Base-by-base conservation (phyloP, 2,329 filamentous ascomycete species). In the Aspergillus sp. region DNA sequence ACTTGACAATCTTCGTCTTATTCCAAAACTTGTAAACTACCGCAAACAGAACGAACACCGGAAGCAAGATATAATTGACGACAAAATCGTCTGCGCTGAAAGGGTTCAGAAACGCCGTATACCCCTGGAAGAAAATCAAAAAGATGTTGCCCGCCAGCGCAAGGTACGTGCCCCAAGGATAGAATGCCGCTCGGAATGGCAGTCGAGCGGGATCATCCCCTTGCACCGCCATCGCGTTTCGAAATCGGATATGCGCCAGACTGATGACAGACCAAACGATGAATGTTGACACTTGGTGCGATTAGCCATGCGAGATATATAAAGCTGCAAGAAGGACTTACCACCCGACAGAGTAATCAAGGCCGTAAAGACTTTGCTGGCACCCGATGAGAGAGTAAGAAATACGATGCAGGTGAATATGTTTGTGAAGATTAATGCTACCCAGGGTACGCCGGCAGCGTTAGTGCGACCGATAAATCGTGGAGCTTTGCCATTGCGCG, bases 401-500 rank as follows among this genome's bases (percentile, higher is more conserved):
- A 75, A 74, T 0, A 73, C 69, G 31, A 75, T 75, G 55, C 71
- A 75, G 10, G 89, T 90, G 57, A 90, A 88, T 1, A 86, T 76
- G 63, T 92, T 92, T 14, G 90, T 88, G 52, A 91, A 80, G 2
- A 90, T 69, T 49, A 93, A 66, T 74, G 89, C 73, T 73, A 84
- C 67, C 84, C 83, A 75, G 0, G 84, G 84, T 0, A 85, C 82
- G 26, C 90, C 90, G 14, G 85, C 81, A 24, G 77, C 78, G 71
- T 89, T 86, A 2, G 90, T 91, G 73, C 84, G 85, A 47, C 87
- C 88, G 1, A 93, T 79, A 66, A 93, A 83, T 20, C 75, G 78
- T 0, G 90, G 90, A 0, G 90, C 90, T 73, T 90, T 91, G 51
- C 85, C 81, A 49, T 87, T 86, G 67, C 90, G 87, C 0, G 89